Percentiles rank a stretch among this genome's conserved stretches.
phyloP scores from a whole-genome alignment of 208 protist genomes.

The Polymyxa betae region DNA sequence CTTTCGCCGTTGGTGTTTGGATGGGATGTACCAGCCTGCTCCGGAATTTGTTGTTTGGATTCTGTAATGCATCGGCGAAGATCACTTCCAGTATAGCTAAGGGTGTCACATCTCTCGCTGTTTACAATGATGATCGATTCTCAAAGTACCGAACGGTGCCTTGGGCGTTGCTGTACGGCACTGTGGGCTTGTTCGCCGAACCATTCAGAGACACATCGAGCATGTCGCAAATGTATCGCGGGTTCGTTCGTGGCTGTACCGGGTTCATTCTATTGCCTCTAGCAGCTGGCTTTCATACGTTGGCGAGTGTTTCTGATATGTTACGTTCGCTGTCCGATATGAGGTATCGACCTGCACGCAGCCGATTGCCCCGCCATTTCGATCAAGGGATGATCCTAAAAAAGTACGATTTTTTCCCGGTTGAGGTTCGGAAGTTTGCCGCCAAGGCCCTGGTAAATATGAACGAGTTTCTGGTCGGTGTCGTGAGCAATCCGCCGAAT shows the following conservation, averaged over 20 bases:
- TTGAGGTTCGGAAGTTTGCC: background rate
- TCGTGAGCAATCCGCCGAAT: background rate
- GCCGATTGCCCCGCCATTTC: constrained; percentile 7
- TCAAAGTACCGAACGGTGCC: background rate
- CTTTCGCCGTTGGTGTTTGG: background rate
- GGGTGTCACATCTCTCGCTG: background rate
- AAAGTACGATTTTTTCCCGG: constrained; percentile 5
- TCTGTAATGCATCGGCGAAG: background rate
- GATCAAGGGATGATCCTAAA: background rate
- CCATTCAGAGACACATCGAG: background rate
- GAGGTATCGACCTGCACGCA: background rate
- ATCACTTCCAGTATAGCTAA: background rate
- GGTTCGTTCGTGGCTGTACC: background rate
- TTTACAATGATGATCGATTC: background rate
- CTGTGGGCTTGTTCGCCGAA: background rate
- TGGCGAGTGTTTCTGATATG: background rate
- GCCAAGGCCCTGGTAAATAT: background rate
- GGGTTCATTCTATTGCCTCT: constrained; percentile 11
- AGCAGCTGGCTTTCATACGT: background rate
- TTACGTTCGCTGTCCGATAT: background rate
- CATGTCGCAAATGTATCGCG: background rate
- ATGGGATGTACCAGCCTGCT: background rate
- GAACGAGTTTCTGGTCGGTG: background rate
- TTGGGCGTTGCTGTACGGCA: background rate
- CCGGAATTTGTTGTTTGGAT: constrained; percentile 10